Evolutionary conservation across 257 asterid species (phyloP).

Genomic region (Gentiana dahurica): DNA sequence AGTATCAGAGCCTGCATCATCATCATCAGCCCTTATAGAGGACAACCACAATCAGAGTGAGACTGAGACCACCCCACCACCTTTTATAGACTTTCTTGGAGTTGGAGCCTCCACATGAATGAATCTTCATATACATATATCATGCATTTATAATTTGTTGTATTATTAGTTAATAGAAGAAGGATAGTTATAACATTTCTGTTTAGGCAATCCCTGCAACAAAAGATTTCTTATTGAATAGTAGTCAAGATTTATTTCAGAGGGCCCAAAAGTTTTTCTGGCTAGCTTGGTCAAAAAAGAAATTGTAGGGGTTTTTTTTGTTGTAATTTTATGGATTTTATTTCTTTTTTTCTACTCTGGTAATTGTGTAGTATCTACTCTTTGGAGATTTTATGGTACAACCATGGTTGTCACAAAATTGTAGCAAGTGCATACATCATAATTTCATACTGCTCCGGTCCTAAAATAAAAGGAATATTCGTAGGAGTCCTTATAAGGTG

Average conservation of each 20-base stretch:
- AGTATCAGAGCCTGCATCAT: slow-evolving; percentile 13
- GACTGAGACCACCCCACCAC: slow-evolving; percentile 30
- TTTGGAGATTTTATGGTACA: too few species aligned
- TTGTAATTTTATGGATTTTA: too few species aligned
- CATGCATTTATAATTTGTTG: too few species aligned
- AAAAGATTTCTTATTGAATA: neutral
- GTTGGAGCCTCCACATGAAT: slow-evolving; percentile 68
- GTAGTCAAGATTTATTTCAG: neutral
- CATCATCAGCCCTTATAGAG: slow-evolving; percentile 16
- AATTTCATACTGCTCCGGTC: too few species aligned
- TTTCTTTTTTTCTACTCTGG: too few species aligned
- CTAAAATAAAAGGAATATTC: too few species aligned
- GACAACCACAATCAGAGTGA: slow-evolving; percentile 26
- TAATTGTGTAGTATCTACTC: too few species aligned
- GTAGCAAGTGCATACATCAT: too few species aligned
- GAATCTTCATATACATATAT: too few species aligned
- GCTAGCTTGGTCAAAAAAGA: slow-evolving; percentile 7
- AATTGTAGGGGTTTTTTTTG: slow-evolving; percentile 18
- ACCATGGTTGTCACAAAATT: too few species aligned
- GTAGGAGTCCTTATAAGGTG: too few species aligned
- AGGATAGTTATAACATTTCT: slow-evolving; percentile 11
- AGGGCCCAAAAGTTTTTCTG: slow-evolving; percentile 1
- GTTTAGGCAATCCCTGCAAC: slow-evolving; percentile 11
- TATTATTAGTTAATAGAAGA: neutral
- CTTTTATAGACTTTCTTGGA: slow-evolving; percentile 90